Evolutionary conservation across 768 basidiomycete species (phyloP), one percentile per base, ranked within the genome.

Genomic region (Macrolepiota fuliginosa): DNA sequence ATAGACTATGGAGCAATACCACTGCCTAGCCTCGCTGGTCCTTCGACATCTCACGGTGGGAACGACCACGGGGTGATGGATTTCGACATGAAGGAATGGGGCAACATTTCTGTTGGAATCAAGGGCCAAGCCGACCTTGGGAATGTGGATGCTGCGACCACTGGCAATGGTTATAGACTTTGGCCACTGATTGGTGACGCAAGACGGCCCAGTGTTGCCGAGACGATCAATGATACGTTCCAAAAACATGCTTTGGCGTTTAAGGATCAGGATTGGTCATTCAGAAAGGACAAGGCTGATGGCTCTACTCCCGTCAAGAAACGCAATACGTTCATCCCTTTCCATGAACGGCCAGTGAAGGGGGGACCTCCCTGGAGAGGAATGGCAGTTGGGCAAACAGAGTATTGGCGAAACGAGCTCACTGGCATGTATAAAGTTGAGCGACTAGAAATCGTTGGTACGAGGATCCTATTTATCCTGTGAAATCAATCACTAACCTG

Each of bases 381-480:
- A 19, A 85, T 85, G 83, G 65, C 66, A 36, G 69, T 83, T 17
- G 79, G 80, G 53, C 73, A 80, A 29, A 83, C 85, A 61, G 90
- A 92, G 66, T 74, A 85, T 61, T 92, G 90, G 91, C 74, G 77
- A 53, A 89, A 86, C 66, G 80, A 80, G 10, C 74, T 82, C 37
- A 79, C 87, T 40, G 90, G 90, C 12, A 75, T 80, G 58, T 90
- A 86, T 72, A 87, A 79, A 69, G 60, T 61, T 42, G 60, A 61
- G 6, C 29, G 60, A n/a, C 15, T 61, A 46, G 60, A 55, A 49
- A 40, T 61, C 1, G 4, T 19, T 19, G 60, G 60, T 61, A 50
- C 5, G 60, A 22, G 32, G 27, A 35, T 49, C 10, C 10, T 24
- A 27, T 17, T 24, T 19, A 12, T 17, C 19, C 42, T 37, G 32